Base-by-base conservation (phyloP, 208 protist genomes). In the Leishmania braziliensis region DNA sequence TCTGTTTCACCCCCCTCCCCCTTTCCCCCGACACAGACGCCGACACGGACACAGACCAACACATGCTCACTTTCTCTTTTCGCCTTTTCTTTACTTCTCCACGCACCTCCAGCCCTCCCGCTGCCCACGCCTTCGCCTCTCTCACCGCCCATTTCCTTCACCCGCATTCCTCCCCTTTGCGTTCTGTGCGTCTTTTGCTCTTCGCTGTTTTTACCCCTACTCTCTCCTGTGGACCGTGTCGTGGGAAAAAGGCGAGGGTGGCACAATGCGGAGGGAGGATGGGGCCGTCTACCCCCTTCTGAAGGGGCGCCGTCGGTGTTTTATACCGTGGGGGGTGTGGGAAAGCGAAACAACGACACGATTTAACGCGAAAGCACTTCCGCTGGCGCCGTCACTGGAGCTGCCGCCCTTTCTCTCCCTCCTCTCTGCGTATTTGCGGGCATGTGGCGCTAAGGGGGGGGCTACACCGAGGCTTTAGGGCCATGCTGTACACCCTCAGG, bases 11-110 rank as follows among this genome's bases (percentile, higher is more conserved):
- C 29, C 50, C 50, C 66, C 74, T 33, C 26, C 50, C 74, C 62
- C n/a, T n/a, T 23, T 16, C 43, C 14, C 51, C 14, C 51, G 20
- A 9, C 70, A 74, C 53, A 58, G 33, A 75, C 10, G 36, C 77
- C 14, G 43, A 6, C 46, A 74, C 48, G 39, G 36, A 20, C 77
- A 72, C 77, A 80, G 39, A 74, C 46, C 43, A 46, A 80, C 43
- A 51, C 46, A 58, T 29, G n/a, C n/a, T n/a, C 46, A 53, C 33
- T 33, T 75, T 20, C 18, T 77, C 54, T 58, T 63, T 74, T 74
- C n/a, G 23, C 39, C 14, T 36, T 33, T 33, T 5, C 14, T 36
- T 33, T 33, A 14, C 54, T 74, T 74, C 6, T 63, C 56, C 66
- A 62, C 29, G 14, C 18, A 62, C 23, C 36, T 77, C 48, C 51